Evolutionary conservation across 805 yeast genomes (phyloP).

Genomic region (Tetrapisispora fleetii): DNA sequence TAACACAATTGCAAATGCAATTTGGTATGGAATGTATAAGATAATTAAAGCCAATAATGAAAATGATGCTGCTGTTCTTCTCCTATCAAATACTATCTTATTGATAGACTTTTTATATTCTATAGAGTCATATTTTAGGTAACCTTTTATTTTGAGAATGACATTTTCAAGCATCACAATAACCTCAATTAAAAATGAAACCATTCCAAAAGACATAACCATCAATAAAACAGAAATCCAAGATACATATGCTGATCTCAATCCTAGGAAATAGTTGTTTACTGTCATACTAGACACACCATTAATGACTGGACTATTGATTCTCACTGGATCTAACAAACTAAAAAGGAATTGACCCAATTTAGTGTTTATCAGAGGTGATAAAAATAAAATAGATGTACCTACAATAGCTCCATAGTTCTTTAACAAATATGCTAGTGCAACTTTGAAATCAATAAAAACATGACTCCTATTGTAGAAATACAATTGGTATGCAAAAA

Average conservation of each 20-base stretch:
- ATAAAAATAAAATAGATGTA: conserved; percentile 30
- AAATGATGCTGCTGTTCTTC: conserved; percentile 28
- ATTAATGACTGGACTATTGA: conserved; percentile 37
- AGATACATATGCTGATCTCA: conserved; percentile 46
- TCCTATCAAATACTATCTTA: conserved; percentile 10
- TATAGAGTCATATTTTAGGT: background rate
- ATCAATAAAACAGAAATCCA: conserved; percentile 50
- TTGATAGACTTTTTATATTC: background rate
- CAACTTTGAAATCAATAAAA: conserved; percentile 39
- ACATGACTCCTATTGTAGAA: conserved; percentile 31
- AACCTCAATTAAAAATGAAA: conserved; percentile 5
- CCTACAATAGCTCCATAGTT: conserved; percentile 18
- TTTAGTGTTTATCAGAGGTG: conserved; percentile 28
- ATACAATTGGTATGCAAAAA: conserved; percentile 46
- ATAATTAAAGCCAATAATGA: conserved; percentile 39
- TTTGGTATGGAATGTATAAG: conserved; percentile 69
- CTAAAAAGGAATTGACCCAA: conserved; percentile 33
- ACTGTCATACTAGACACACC: conserved; percentile 30
- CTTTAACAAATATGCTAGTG: conserved; percentile 32
- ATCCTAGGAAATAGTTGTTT: conserved; percentile 59
- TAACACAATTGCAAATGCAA: conserved; percentile 55
- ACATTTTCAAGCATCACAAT: conserved; percentile 3
- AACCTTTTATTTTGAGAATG: background rate
- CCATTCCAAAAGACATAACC: conserved; percentile 17
- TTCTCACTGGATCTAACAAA: conserved; percentile 44